These are phyloP conservation scores for Cutaneotrichosporon dermatis DNA, from an alignment of 1,284 basidiomycete genomes.

Conservation along the genomic window DNA sequence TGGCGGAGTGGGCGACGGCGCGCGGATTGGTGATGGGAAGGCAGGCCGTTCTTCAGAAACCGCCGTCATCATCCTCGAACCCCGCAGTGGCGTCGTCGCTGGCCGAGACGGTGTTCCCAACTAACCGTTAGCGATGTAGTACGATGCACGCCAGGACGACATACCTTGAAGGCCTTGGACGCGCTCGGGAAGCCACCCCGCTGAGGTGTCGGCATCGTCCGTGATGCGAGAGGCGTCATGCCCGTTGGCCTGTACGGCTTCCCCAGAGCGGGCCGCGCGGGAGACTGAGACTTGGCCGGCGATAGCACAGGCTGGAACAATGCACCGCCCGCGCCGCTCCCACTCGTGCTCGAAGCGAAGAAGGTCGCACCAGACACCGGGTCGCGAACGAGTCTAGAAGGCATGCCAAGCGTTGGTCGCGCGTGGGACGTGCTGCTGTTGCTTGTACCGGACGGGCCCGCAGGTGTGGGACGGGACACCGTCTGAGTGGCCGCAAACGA, in stretches of 20 bases:
- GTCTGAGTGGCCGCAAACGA: slow-evolving; percentile 1
- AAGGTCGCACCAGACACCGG: not conserved
- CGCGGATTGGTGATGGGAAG: not conserved
- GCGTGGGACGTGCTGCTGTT: not conserved
- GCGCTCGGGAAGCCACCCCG: not conserved
- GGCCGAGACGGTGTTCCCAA: slow-evolving; percentile 1
- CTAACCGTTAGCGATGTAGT: not conserved
- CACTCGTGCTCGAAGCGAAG: not conserved
- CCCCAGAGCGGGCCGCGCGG: slow-evolving; percentile 5
- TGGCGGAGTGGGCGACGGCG: not conserved
- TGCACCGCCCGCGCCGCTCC: not conserved
- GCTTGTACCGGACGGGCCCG: too few species aligned
- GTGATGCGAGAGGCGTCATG: not conserved
- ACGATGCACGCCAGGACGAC: too few species aligned
- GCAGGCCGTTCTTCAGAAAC: not conserved
- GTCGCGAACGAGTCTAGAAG: slow-evolving; percentile 4
- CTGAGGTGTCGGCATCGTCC: slow-evolving; percentile 6
- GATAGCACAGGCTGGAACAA: too few species aligned
- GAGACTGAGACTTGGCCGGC: slow-evolving; percentile 3
- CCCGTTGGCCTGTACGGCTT: slow-evolving; percentile 2
- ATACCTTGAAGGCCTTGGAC: not conserved
- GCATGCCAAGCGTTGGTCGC: slow-evolving; percentile 5
- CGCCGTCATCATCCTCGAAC: not conserved
- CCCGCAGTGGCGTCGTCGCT: not conserved
- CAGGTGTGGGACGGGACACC: not conserved